Evolutionary conservation across 2,329 filamentous ascomycete species (phyloP).

Genomic region (Colletotrichum neosansevieriae): DNA sequence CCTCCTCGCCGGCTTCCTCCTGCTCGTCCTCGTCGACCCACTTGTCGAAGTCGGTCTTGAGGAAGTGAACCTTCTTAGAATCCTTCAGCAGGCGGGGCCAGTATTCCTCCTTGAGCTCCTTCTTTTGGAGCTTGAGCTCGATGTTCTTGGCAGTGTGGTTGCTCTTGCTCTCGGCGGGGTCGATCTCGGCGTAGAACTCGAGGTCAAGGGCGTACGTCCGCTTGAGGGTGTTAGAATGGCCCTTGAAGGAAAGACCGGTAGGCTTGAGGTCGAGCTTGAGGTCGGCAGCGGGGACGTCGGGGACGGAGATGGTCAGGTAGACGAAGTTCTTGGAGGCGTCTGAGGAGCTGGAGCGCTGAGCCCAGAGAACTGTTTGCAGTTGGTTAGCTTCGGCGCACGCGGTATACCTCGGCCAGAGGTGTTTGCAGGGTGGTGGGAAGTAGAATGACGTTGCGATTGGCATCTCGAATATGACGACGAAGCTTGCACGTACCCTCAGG

Average conservation of each 20-base stretch:
- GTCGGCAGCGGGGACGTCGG: constrained; percentile 82
- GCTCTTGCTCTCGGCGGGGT: constrained; percentile 84
- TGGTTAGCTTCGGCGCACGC: constrained; percentile 13
- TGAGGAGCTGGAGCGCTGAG: constrained; percentile 87
- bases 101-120: constrained; percentile 93
- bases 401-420: neutral
- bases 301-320: constrained; percentile 90
- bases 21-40: constrained; percentile 99
- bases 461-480: neutral
- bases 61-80: constrained; percentile 88
- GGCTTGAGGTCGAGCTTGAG: constrained; percentile 88
- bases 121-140: constrained; percentile 94
- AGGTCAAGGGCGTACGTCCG: constrained; percentile 87
- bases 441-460: constrained; percentile 12
- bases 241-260: constrained; percentile 82
- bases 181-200: constrained; percentile 92
- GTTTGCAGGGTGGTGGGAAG: neutral
- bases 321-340: constrained; percentile 93
- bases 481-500: constrained; percentile 54
- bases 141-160: constrained; percentile 91
- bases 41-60: constrained; percentile 99
- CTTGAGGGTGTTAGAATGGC: constrained; percentile 86
- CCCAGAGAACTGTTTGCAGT: constrained; percentile 83
- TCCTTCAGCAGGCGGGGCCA: constrained; percentile 97
- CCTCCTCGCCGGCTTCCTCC: constrained; percentile 87